phyloP scores from a whole-genome alignment of 768 basidiomycete genomes.

The Termitomyces sp. region DNA sequence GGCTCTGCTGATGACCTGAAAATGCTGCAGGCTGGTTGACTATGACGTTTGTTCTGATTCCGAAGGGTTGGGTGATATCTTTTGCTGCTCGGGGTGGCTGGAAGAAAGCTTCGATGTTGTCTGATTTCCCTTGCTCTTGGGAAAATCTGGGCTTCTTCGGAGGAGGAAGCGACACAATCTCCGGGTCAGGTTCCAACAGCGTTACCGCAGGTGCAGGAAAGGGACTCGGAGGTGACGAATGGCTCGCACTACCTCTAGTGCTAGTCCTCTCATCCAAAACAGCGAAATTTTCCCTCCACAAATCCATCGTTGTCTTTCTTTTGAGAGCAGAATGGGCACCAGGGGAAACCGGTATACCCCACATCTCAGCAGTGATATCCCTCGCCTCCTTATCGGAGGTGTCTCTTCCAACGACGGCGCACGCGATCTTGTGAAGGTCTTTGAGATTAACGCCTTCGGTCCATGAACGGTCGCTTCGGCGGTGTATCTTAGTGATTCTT shows the following conservation, averaged over 20 bases:
- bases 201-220: background rate
- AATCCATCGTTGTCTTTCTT: slow-evolving; percentile 33
- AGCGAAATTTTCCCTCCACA: slow-evolving; percentile 42
- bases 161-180: background rate
- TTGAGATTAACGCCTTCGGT: slow-evolving; percentile 46
- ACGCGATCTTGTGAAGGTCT: slow-evolving; percentile 53
- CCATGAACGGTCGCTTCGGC: slow-evolving; percentile 64
- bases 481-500: slow-evolving; percentile 67
- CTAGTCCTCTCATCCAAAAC: slow-evolving; percentile 17
- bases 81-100: background rate
- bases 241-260: slow-evolving; percentile 4
- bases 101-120: background rate
- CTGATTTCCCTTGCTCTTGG: background rate
- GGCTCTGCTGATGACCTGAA: background rate
- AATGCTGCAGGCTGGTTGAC: background rate
- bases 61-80: slow-evolving; percentile 1
- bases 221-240: background rate
- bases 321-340: slow-evolving; percentile 34
- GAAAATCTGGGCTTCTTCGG: background rate
- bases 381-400: slow-evolving; percentile 45
- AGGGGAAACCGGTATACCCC: slow-evolving; percentile 36
- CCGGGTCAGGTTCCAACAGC: background rate
- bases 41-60: slow-evolving; percentile 1
- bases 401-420: slow-evolving; percentile 52
- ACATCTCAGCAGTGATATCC: slow-evolving; percentile 36